These are phyloP conservation scores for Pneumocystis murina DNA, from an alignment of 1,139 yeast genomes.

Conservation along the genomic window DNA sequence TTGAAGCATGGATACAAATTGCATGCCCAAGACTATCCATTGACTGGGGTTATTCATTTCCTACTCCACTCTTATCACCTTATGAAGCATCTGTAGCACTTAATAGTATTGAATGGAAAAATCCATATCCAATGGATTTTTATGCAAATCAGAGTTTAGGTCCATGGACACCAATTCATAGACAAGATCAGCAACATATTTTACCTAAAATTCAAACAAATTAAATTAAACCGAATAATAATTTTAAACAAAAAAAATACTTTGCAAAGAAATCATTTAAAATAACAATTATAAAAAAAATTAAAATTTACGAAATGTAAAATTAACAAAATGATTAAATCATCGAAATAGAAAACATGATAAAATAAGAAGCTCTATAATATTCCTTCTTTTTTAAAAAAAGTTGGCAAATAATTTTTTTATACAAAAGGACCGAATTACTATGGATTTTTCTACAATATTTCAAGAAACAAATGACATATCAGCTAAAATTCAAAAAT, in stretches of 20 bases:
- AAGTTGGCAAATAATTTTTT: not conserved
- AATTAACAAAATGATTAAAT: too few relatives aligned
- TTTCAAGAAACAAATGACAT: not conserved
- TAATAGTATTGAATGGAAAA: conserved; percentile 54
- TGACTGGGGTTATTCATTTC: conserved; percentile 98
- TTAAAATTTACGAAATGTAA: too few relatives aligned
- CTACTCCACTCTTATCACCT: conserved; percentile 82
- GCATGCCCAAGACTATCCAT: conserved; percentile 94
- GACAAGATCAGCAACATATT: conserved; percentile 3
- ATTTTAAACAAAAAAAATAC: not conserved
- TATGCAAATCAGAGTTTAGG: conserved; percentile 87
- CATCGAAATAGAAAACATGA: not conserved
- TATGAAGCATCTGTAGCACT: conserved; percentile 91
- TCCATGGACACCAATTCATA: conserved; percentile 14
- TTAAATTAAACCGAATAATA: not conserved
- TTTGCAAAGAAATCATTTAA: not conserved
- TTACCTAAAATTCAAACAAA: not conserved
- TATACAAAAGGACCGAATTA: not conserved
- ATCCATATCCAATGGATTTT: conserved; percentile 87
- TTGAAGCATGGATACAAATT: conserved; percentile 91
- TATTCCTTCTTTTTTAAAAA: not conserved
- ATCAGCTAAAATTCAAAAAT: not conserved
- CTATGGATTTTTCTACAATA: not conserved
- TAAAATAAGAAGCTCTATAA: not conserved
- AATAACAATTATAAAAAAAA: not conserved